These are phyloP conservation scores for Fusarium subtropicale DNA, from an alignment of 2,329 filamentous ascomycete genomes.

Conservation along the genomic window DNA sequence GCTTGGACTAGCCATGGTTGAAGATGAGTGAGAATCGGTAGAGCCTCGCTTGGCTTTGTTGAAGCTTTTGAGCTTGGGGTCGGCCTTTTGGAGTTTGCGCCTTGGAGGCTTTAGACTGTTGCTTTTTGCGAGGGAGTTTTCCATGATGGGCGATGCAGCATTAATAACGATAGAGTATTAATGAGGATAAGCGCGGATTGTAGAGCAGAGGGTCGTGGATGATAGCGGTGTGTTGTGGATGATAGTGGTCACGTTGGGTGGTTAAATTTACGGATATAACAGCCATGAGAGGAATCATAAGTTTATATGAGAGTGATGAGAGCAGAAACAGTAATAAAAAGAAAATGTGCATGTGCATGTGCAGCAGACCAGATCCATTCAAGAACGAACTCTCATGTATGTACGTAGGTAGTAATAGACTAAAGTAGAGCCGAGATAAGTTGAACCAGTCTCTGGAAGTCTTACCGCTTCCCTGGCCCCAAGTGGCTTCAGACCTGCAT, in stretches of 20 bases:
- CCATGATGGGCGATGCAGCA: conserved; percentile 28
- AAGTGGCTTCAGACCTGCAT: conserved; percentile 45
- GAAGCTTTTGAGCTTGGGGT: conserved; percentile 45
- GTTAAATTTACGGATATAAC: conserved; percentile 8
- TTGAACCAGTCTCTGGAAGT: conserved; percentile 26
- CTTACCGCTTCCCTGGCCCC: conserved; percentile 45
- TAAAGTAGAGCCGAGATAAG: conserved; percentile 30
- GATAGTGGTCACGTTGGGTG: conserved; percentile 27
- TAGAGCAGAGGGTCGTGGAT: conserved; percentile 5
- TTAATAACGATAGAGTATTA: conserved; percentile 16
- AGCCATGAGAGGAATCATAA: conserved; percentile 22
- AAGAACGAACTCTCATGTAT: not conserved
- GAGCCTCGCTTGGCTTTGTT: conserved; percentile 45
- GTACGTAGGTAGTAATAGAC: not conserved
- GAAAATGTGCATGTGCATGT: conserved; percentile 6
- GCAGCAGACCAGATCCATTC: conserved; percentile 16
- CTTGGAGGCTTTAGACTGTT: conserved; percentile 45
- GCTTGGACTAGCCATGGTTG: conserved; percentile 39
- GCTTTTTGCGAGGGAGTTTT: conserved; percentile 22
- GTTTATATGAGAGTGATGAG: conserved; percentile 9
- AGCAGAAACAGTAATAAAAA: conserved; percentile 1
- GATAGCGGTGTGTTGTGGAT: conserved; percentile 14
- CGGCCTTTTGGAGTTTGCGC: conserved; percentile 50
- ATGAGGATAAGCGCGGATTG: conserved; percentile 16
- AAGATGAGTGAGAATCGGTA: conserved; percentile 36